These are phyloP conservation scores for Cucurbita ficifolia DNA, from an alignment of 306 rosid species.

Conservation along the genomic window DNA sequence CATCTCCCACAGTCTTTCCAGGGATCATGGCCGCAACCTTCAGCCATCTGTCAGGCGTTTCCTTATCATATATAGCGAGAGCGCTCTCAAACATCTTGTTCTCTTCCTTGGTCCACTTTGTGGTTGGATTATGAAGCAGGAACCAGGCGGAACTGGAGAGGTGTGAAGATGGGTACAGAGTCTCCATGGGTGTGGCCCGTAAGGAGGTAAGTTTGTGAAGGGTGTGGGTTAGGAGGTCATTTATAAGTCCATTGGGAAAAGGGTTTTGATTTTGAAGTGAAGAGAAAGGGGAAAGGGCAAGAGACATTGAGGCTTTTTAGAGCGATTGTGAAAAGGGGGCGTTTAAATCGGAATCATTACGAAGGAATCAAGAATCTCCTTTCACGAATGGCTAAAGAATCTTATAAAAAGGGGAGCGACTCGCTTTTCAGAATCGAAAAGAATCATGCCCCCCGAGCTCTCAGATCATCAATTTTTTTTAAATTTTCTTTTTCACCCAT, in stretches of 20 bases:
- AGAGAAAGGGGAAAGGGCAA: conserved; percentile 1
- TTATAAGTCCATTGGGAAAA: conserved; percentile 2
- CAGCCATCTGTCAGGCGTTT: conserved; percentile 63
- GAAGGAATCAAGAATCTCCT: conserved; percentile 50
- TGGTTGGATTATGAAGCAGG: conserved; percentile 25
- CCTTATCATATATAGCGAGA: conserved; percentile 64
- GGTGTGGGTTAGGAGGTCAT: conserved; percentile 5
- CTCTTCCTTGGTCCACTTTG: conserved; percentile 82
- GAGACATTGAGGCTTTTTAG: conserved; percentile 9
- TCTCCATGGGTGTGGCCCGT: conserved; percentile 38
- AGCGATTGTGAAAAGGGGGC: conserved; percentile 27
- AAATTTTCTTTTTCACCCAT: neutral
- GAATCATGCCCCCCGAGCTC: conserved; percentile 26
- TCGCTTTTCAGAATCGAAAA: conserved; percentile 57
- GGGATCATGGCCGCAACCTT: conserved; percentile 75
- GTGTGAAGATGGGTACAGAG: conserved; percentile 29
- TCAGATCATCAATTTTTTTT: neutral
- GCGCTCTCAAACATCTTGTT: conserved; percentile 86
- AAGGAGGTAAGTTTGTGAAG: conserved; percentile 1
- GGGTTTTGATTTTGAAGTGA: conserved; percentile 1
- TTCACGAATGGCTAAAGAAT: conserved; percentile 38
- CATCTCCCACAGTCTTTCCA: conserved; percentile 70
- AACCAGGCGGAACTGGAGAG: conserved; percentile 35
- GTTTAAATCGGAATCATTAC: conserved; percentile 38
- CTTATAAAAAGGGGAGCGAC: conserved; percentile 25